phyloP scores from a whole-genome alignment of 2,329 filamentous ascomycete genomes.

The Curvularia lunata region DNA sequence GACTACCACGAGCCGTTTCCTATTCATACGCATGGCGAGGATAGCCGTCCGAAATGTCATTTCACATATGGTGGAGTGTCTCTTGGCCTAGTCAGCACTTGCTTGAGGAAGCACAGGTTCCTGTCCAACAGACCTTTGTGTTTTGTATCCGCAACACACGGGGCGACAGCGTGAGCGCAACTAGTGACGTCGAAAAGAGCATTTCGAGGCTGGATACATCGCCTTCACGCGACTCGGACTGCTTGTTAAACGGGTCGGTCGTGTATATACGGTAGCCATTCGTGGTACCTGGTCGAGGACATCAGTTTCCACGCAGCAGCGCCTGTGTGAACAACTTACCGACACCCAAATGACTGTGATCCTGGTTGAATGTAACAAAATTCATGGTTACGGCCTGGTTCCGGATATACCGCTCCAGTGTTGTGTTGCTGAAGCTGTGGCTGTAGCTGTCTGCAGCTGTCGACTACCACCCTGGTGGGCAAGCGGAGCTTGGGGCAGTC shows the following conservation, averaged over 20 bases:
- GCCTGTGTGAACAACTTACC: conserved; percentile 61
- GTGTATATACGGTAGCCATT: conserved; percentile 96
- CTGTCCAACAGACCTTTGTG: conserved; percentile 73
- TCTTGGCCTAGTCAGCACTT: conserved; percentile 50
- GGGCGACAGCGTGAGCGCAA: conserved; percentile 90
- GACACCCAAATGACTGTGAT: conserved; percentile 95
- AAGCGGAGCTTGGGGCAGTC: conserved; percentile 32
- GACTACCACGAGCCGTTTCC: conserved; percentile 90
- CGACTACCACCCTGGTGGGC: conserved; percentile 15
- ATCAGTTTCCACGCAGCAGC: conserved; percentile 9
- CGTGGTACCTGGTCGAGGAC: conserved; percentile 70
- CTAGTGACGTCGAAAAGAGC: conserved; percentile 97
- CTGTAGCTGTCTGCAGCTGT: neutral
- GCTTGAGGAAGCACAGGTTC: neutral
- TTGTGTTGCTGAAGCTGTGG: conserved; percentile 8
- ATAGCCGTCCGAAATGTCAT: conserved; percentile 98
- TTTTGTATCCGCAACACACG: conserved; percentile 95
- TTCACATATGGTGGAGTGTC: conserved; percentile 90
- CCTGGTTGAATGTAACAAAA: conserved; percentile 99
- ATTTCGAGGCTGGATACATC: conserved; percentile 98
- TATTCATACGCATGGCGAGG: conserved; percentile 88
- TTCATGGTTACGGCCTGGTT: conserved; percentile 68
- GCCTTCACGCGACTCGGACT: conserved; percentile 91
- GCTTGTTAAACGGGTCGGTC: conserved; percentile 93
- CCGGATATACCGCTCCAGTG: conserved; percentile 7